Base-by-base conservation (phyloP, 2,329 filamentous ascomycete genomes). In the Paracorniculantispora psalliotae region DNA sequence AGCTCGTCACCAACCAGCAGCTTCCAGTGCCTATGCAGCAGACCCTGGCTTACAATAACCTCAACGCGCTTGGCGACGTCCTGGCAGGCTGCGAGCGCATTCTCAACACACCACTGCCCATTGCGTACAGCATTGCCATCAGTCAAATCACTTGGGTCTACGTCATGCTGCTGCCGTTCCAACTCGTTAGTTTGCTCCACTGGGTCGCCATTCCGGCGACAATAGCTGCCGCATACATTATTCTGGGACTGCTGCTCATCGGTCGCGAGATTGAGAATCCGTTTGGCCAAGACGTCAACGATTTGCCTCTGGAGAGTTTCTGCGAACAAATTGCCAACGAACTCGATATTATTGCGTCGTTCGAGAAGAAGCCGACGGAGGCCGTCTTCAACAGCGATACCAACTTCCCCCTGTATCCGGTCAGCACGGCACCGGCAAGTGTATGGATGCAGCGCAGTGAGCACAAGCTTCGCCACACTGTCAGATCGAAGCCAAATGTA, bases 61-160 rank as follows among this genome's bases (percentile, higher is more conserved):
- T 94, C 9, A 77, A 79, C 51, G 72, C 81, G 4, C 76, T 96
- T 57, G 90, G 89, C 68, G 91, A 96, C 64, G 82, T 87, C 59
- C 77, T 91, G 64, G 83, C 84, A 17, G 86, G 87, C 60, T 86
- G 86, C 50, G 90, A 94, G 68, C 87, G 91, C 62, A 86, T 96
- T 21, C 83, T 93, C 33, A 89, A 88, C 71, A 96, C 91, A 0
- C 91, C 91, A 1, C 81, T 96, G 0, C 91, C 91, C 2, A 82
- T 91, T 59, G 91, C 90, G 49, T 96, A 96, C 77, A 85, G 83
- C 64, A 94, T 96, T 66, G 85, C 90, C 66, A 92, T 94, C 70
- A 86, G 87, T 21, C 91, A 96, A 71, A 93, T 94, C 68, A 91
- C 91, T 33, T 92, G 89, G 85, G 82, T 92, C 54, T 96, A 94